Evolutionary conservation across 768 basidiomycete species (phyloP), one percentile per base, ranked within the genome.

Genomic region (Panus rudis): DNA sequence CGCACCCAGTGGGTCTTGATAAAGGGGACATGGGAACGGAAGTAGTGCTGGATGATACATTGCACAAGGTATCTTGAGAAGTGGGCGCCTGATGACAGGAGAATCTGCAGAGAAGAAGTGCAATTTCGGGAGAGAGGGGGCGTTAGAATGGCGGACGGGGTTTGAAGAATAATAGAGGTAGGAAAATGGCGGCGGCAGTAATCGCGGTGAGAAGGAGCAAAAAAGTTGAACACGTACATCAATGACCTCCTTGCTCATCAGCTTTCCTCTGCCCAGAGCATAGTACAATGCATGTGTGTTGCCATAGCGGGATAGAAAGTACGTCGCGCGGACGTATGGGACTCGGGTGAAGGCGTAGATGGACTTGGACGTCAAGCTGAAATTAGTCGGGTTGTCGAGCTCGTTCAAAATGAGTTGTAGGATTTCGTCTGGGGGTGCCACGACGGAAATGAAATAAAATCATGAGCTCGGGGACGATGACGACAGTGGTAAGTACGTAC

Each of bases 31-130:
- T 77, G 75, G 2, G 81, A 76, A 48, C 80, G 75, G 59, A 85
- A 89, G 58, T 79, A 86, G 57, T 88, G 86, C 47, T 87, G 84
- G 41, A 82, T 77, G 26, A 84, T 81, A 41, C 83, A 72, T 61
- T 89, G 86, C 35, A 81, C 71, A 37, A 89, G 71, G 63, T 89
- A 89, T 37, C 86, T 76, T 49, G 85, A 88, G 48, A 88, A 60
- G 56, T 84, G 82, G 42, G 84, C 85, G 42, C 84, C 84, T 52
- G 83, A 85, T 39, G 75, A 69, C 45, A 87, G 65, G 42, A 89
- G 72, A 54, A 83, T 83, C 85, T 88, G 40, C 46, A 23, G 40
- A 48, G 41, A 14, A 37, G n/a, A 40, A 37, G 33, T 37, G 39
- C 34, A 17, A 35, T 44, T 41, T 16, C 41, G 32, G 35, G 33